phyloP scores from a whole-genome alignment of 129 eudicot species.

The Calendula officinalis region DNA sequence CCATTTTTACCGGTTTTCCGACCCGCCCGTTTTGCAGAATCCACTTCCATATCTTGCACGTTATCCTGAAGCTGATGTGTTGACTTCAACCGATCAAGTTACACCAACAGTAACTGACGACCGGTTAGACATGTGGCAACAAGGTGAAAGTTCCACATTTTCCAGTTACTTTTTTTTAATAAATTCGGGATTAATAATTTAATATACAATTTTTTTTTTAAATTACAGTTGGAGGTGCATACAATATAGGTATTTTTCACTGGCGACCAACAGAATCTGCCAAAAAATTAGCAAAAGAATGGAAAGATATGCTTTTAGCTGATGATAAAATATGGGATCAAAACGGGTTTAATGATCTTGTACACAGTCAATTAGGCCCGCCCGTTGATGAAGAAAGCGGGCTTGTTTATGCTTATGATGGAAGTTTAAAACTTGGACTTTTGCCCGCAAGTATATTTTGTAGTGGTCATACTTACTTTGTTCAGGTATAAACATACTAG shows the following conservation, averaged over 20 bases:
- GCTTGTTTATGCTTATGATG: constrained; percentile 94
- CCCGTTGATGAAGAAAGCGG: constrained; percentile 93
- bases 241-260: constrained; percentile 89
- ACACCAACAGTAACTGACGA: constrained; percentile 87
- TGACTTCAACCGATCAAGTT: constrained; percentile 96
- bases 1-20: too few species aligned
- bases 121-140: constrained; percentile 87
- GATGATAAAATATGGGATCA: constrained; percentile 99
- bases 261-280: constrained; percentile 89
- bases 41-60: constrained; percentile 97
- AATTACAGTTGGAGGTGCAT: constrained; percentile 83
- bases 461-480: constrained; percentile 98
- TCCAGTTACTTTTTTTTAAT: neutral
- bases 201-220: constrained; percentile 3
- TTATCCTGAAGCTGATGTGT: constrained; percentile 90
- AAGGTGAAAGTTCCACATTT: constrained; percentile 46
- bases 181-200: neutral
- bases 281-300: constrained; percentile 81
- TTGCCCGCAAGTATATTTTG: constrained; percentile 91
- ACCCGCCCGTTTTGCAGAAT: constrained; percentile 42
- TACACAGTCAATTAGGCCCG: constrained; percentile 84
- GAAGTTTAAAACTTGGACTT: constrained; percentile 82
- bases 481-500: constrained; percentile 53
- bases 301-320: constrained; percentile 87
- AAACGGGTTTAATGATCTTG: constrained; percentile 80